Evolutionary conservation across 2,329 filamentous ascomycete genomes (phyloP).

Genomic region (Escovopsis sp.): DNA sequence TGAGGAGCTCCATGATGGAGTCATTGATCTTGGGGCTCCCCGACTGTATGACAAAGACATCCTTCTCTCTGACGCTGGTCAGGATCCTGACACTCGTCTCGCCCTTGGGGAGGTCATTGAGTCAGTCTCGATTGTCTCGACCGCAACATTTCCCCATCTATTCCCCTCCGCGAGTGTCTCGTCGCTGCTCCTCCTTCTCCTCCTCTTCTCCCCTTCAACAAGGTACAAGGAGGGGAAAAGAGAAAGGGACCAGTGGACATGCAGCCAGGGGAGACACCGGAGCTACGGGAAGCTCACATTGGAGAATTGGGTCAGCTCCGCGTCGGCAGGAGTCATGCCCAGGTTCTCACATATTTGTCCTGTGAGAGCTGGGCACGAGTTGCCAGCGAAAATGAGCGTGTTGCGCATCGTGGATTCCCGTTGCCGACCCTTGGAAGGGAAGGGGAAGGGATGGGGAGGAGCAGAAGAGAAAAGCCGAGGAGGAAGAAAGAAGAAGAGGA

Average conservation of each 20-base stretch:
- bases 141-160: too few relatives aligned
- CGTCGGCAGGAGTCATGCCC: conserved; percentile 47
- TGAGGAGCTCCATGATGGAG: conserved; percentile 96
- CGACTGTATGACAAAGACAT: conserved; percentile 97
- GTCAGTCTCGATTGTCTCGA: conserved; percentile 8
- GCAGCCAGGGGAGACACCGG: too few relatives aligned
- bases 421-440: conserved; percentile 12
- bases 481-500: background rate
- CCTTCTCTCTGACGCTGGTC: conserved; percentile 80
- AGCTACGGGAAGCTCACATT: conserved; percentile 38
- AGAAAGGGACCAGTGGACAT: too few relatives aligned
- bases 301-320: conserved; percentile 54
- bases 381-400: conserved; percentile 53
- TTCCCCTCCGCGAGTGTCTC: too few relatives aligned
- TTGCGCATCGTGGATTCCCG: conserved; percentile 39
- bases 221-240: too few relatives aligned
- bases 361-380: conserved; percentile 49
- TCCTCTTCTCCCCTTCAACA: too few relatives aligned
- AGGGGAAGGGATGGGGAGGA: background rate
- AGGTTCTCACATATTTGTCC: conserved; percentile 52
- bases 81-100: conserved; percentile 56
- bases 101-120: conserved; percentile 35
- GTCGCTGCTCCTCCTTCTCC: too few relatives aligned
- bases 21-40: conserved; percentile 95
- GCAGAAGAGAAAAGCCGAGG: conserved; percentile 8